Evolutionary conservation across 768 basidiomycete species (phyloP).

Genomic region (Strobilomyces dryophilus): DNA sequence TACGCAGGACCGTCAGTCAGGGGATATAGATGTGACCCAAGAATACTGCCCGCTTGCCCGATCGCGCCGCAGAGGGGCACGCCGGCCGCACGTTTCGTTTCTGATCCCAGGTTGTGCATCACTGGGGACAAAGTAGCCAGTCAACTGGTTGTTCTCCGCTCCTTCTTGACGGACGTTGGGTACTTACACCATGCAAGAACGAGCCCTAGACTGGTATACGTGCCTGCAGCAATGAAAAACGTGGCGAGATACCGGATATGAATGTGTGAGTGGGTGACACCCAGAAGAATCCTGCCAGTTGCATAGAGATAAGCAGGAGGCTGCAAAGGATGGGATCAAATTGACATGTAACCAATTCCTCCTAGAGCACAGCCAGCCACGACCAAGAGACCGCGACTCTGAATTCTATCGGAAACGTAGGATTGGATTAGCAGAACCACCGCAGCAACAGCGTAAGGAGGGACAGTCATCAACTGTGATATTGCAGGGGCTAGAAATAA

Average conservation of each 20-base stretch:
- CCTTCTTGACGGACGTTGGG: background rate
- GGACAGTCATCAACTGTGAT: slow-evolving; percentile 49
- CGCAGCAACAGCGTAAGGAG: slow-evolving; percentile 47
- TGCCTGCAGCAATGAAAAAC: slow-evolving; percentile 43
- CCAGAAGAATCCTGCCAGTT: slow-evolving; percentile 33
- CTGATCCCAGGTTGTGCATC: slow-evolving; percentile 40
- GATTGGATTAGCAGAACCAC: slow-evolving; percentile 34
- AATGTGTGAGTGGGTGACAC: slow-evolving; percentile 24
- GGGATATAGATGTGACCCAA: slow-evolving; percentile 42
- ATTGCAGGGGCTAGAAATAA: slow-evolving; percentile 35
- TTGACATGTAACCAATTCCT: slow-evolving; percentile 42
- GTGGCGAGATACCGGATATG: slow-evolving; percentile 43
- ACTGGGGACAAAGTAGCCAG: slow-evolving; percentile 23
- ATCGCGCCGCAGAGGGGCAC: slow-evolving; percentile 40
- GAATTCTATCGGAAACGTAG: slow-evolving; percentile 42
- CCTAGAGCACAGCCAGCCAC: slow-evolving; percentile 28
- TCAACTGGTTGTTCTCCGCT: too few relatives aligned
- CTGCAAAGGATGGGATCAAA: background rate
- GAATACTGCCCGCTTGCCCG: slow-evolving; percentile 39
- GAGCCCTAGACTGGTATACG: slow-evolving; percentile 43
- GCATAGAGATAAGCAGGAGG: background rate
- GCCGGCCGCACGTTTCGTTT: slow-evolving; percentile 42
- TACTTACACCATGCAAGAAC: slow-evolving; percentile 46
- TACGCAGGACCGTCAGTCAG: slow-evolving; percentile 38
- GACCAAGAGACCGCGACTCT: slow-evolving; percentile 38